Evolutionary conservation across 176 grass and related monocot genomes (phyloP).

Genomic region (Stipa capillata): DNA sequence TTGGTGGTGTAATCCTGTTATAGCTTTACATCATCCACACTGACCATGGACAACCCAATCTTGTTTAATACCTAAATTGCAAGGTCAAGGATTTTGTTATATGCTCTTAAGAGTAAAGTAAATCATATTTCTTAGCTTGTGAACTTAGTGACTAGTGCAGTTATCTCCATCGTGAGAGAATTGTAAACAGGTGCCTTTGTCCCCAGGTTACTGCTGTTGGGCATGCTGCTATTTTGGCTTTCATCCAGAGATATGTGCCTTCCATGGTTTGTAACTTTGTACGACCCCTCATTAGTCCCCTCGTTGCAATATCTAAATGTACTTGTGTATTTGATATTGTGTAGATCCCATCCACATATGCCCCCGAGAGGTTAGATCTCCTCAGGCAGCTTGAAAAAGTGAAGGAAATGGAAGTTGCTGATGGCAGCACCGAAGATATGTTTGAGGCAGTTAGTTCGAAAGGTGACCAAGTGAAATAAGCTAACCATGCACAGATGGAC

Average conservation of each 20-base stretch:
- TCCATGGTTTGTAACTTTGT: constrained; percentile 58
- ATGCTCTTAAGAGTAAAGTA: neutral
- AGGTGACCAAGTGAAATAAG: constrained; percentile 33
- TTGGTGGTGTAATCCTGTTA: neutral
- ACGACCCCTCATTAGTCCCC: neutral
- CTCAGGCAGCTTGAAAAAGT: constrained; percentile 93
- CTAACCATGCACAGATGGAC: constrained; percentile 23
- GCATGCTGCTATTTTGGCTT: constrained; percentile 98
- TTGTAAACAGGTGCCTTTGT: constrained; percentile 12
- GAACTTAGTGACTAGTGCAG: neutral
- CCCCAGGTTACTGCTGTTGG: constrained; percentile 89
- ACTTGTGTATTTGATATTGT: constrained; percentile 8
- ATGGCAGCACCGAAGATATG: constrained; percentile 37
- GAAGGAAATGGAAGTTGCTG: constrained; percentile 68
- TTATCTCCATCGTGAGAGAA: neutral
- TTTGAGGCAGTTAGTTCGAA: constrained; percentile 28
- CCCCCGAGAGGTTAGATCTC: constrained; percentile 89
- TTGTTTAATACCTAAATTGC: neutral
- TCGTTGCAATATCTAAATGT: neutral
- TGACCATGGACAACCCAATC: neutral
- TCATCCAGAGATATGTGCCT: constrained; percentile 98
- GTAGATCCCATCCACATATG: constrained; percentile 98
- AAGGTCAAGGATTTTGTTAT: constrained; percentile 12
- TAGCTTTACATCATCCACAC: neutral
- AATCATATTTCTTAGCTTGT: neutral